Conservation (phyloP, 2,329 filamentous ascomycete species). For the Periglandula ipomoeae region DNA sequence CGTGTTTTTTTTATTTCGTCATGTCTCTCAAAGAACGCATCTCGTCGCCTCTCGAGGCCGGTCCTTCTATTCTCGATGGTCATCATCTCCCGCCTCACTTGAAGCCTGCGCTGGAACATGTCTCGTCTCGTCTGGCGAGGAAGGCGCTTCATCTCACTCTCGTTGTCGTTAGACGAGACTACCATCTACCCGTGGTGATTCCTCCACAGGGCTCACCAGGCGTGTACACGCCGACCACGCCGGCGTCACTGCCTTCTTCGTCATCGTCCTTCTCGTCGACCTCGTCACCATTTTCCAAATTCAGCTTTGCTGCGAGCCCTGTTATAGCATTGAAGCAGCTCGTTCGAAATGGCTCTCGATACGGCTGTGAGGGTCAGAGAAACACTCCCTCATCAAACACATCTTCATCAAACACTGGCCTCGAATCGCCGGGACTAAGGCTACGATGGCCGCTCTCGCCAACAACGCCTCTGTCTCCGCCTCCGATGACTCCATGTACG, state of each 20-base stretch:
- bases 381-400: neutral
- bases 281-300: conserved; percentile 6
- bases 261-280: conserved; percentile 14
- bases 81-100: conserved; percentile 48
- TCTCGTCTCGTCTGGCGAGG: conserved; percentile 44
- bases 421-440: conserved; percentile 18
- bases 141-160: conserved; percentile 49
- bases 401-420: conserved; percentile 7
- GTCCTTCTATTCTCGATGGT: conserved; percentile 47
- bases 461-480: conserved; percentile 28
- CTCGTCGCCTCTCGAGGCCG: conserved; percentile 55
- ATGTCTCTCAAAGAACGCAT: conserved; percentile 48
- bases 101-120: conserved; percentile 47
- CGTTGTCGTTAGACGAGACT: conserved; percentile 46
- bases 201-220: conserved; percentile 14
- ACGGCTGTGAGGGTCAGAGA: conserved; percentile 11
- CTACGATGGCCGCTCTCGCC: conserved; percentile 21
- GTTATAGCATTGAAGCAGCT: conserved; percentile 24
- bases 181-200: conserved; percentile 37
- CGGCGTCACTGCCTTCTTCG: conserved; percentile 22
- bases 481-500: conserved; percentile 40
- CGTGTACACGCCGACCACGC: conserved; percentile 9
- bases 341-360: conserved; percentile 18
- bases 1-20: conserved; percentile 1
- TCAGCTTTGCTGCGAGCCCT: conserved; percentile 15